Evolutionary conservation across 2,329 filamentous ascomycete species (phyloP), one percentile per base, ranked within the genome.

Genomic region (Fusarium sp.): DNA sequence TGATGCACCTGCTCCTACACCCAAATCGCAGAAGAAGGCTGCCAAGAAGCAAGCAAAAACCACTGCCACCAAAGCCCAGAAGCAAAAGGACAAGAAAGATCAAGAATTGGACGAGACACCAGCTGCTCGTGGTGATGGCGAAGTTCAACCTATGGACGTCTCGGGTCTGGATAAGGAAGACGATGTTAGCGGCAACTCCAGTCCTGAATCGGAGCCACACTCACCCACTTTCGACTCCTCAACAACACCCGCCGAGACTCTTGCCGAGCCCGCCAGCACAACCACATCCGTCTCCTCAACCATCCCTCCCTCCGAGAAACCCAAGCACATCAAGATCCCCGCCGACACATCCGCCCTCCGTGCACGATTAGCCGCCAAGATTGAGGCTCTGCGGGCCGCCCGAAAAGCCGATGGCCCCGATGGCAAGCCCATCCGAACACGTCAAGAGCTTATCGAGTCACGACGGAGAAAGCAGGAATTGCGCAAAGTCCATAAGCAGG

Each of bases 361-460:
- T 75, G 90, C 91, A 61, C 91, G 95, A 46, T 86, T 99, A 53
- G 91, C 92, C 60, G 92, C 93, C 73, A 92, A 91, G 67, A 94
- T 99, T 59, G 93, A 96, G 73, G 91, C 91, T 47, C 89, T 98
- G 52, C 92, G 95, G 64, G 92, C 93, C 10, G 90, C 91, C 28
- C 91, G 96, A 64, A 97, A 97, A 80, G 95, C 95, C 7, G 94
- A 97, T 73, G 94, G 92, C 7, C 87, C 91, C 1, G 91, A 97
- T 73, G 94, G 94, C 65, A 91, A 92, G 75, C 80, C 80, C 15
- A 93, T 95, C 61, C 90, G 92, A 69, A 97, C 94, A 65, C 90
- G 96, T 66, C 92, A 97, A 81, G 95, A 98, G 78, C 88, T 99
- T 12, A 94, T 99, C 74, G 96, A 98, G 81, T 89, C 93, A 46